Evolutionary conservation across 1,284 basidiomycete species (phyloP).

Genomic region (Fomitiporia mediterranea): DNA sequence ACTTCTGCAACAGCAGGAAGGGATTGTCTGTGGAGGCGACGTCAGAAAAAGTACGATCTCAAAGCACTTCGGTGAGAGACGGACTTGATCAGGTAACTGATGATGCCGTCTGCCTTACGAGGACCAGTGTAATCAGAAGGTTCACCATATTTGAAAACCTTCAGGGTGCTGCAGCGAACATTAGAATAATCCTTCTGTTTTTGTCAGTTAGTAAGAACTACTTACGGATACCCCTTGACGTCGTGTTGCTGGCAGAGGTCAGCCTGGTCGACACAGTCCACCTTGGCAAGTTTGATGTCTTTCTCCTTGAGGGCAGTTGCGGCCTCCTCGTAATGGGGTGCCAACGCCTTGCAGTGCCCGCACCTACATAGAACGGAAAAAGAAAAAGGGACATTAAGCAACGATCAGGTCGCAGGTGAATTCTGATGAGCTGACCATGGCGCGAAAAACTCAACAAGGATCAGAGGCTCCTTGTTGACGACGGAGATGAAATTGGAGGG

Average conservation of each 20-base stretch:
- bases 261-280: conserved; percentile 88
- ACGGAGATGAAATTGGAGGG: conserved; percentile 65
- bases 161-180: conserved; percentile 57
- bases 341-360: conserved; percentile 89
- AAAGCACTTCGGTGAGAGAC: too few species aligned
- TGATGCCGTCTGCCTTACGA: conserved; percentile 93
- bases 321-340: conserved; percentile 94
- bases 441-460: conserved; percentile 95
- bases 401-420: neutral
- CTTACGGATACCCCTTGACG: conserved; percentile 90
- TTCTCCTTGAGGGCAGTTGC: conserved; percentile 89
- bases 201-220: too few species aligned
- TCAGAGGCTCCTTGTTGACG: conserved; percentile 69
- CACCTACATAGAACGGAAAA: conserved; percentile 61
- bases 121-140: conserved; percentile 81
- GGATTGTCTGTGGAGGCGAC: conserved; percentile 61
- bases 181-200: conserved; percentile 13
- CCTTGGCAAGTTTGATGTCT: conserved; percentile 91
- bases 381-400: neutral
- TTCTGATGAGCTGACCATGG: conserved; percentile 58
- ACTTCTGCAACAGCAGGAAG: conserved; percentile 91
- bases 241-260: conserved; percentile 84
- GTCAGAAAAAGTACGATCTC: neutral
- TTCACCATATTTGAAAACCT: conserved; percentile 88
- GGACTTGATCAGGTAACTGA: conserved; percentile 97